These are phyloP conservation scores for Marasmius oreades DNA, from an alignment of 1,284 basidiomycete species.

Conservation along the genomic window DNA sequence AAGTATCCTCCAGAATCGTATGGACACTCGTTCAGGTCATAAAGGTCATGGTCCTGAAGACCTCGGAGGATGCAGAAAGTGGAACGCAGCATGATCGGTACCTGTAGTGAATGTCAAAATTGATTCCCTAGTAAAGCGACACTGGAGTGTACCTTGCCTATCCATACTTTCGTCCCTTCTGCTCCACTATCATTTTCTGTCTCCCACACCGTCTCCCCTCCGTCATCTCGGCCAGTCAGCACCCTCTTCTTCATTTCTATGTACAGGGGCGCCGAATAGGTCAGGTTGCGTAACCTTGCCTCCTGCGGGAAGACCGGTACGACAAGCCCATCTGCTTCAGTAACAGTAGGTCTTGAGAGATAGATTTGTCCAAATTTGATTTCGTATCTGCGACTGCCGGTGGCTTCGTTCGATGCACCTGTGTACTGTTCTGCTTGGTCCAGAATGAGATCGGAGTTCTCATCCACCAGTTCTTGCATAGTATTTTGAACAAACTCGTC, in stretches of 20 bases:
- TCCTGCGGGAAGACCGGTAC: conserved; percentile 97
- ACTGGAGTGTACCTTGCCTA: conserved; percentile 76
- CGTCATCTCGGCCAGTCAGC: conserved; percentile 77
- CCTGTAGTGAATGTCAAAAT: conserved; percentile 43
- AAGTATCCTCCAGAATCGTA: conserved; percentile 99
- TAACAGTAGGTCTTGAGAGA: conserved; percentile 90
- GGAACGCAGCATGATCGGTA: conserved; percentile 97
- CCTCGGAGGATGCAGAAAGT: conserved; percentile 91
- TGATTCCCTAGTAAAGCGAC: background rate
- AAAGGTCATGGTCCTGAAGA: conserved; percentile 78
- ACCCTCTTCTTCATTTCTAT: conserved; percentile 94
- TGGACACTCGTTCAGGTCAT: conserved; percentile 94
- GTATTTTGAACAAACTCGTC: conserved; percentile 99
- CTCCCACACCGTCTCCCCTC: conserved; percentile 85
- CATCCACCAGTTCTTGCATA: conserved; percentile 99
- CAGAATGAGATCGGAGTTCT: conserved; percentile 89
- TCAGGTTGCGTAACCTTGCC: conserved; percentile 90
- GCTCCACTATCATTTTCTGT: conserved; percentile 63
- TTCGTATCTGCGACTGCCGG: conserved; percentile 82
- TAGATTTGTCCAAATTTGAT: conserved; percentile 98
- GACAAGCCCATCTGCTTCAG: conserved; percentile 93
- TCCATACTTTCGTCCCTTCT: conserved; percentile 87
- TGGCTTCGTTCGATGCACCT: conserved; percentile 72
- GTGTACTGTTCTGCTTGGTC: conserved; percentile 97
- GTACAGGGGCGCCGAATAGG: conserved; percentile 95